Percentiles rank a stretch among this genome's conserved stretches.
Evolutionary conservation across 345 rosid species (phyloP).

Genomic region (Balakata baccata): DNA sequence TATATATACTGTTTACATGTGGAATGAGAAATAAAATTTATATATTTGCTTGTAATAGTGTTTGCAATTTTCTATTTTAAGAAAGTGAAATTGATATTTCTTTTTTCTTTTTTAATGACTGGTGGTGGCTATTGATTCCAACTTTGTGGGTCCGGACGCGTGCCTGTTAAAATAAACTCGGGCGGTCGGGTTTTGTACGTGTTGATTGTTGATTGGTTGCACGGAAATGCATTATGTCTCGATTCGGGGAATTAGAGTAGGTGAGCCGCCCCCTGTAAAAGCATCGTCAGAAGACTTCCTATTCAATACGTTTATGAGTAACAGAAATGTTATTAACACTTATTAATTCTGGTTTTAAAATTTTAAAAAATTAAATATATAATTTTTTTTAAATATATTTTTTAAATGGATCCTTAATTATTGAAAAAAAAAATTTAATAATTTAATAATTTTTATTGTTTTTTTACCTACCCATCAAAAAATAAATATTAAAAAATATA

Average conservation of each 20-base stretch:
- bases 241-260: slow-evolving; percentile 25
- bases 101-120: neutral
- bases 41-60: neutral
- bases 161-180: neutral
- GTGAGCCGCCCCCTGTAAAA: neutral
- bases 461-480: too few species aligned
- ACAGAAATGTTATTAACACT: too few species aligned
- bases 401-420: too few species aligned
- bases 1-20: slow-evolving; percentile 20
- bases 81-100: neutral
- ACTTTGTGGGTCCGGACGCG: too few species aligned
- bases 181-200: slow-evolving; percentile 15
- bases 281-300: too few species aligned
- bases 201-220: slow-evolving; percentile 20
- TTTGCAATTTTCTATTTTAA: neutral
- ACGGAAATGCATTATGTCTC: slow-evolving; percentile 9
- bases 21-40: neutral
- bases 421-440: too few species aligned
- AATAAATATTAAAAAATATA: too few species aligned
- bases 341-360: too few species aligned
- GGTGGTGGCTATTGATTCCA: neutral
- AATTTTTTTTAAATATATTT: too few species aligned
- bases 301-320: too few species aligned
- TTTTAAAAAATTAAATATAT: too few species aligned
- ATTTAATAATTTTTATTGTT: too few species aligned